Conservation (phyloP, 2,329 filamentous ascomycete species). For the Sporothrix schenckii region DNA sequence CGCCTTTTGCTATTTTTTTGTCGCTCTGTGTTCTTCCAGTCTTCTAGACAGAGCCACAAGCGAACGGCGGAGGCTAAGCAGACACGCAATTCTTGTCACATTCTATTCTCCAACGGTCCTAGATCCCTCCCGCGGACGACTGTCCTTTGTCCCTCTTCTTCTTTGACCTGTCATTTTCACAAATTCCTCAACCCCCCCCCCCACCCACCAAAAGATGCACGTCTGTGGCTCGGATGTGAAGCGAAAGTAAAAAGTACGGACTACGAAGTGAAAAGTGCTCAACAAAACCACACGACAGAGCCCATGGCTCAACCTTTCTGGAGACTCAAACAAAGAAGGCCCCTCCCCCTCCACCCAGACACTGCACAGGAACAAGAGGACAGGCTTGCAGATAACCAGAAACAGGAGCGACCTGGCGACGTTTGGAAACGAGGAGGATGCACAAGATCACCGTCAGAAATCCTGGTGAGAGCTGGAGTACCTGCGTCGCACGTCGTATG, state of each 20-base stretch:
- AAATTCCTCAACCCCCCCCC: not conserved
- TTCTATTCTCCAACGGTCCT: no score
- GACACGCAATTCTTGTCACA: no score
- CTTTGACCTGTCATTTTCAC: no score
- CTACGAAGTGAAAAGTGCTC: no score
- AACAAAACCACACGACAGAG: not conserved
- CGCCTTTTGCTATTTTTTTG: no score
- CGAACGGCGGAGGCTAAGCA: no score
- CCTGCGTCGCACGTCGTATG: conserved; percentile 11
- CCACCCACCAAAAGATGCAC: conserved; percentile 9
- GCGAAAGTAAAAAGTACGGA: not conserved
- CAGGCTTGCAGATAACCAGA: not conserved
- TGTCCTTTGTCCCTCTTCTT: no score
- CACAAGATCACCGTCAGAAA: not conserved
- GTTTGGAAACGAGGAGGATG: not conserved
- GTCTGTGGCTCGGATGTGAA: conserved; percentile 11
- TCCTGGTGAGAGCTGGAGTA: conserved; percentile 1
- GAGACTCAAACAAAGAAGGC: no score
- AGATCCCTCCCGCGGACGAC: no score
- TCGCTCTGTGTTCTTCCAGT: no score
- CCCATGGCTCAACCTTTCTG: not conserved
- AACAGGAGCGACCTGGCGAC: not conserved
- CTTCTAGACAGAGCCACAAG: no score
- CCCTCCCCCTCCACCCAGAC: conserved; percentile 15
- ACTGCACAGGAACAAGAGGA: not conserved